Evolutionary conservation across 2,329 filamentous ascomycete genomes (phyloP).

Genomic region (Endocalyx cinctus): DNA sequence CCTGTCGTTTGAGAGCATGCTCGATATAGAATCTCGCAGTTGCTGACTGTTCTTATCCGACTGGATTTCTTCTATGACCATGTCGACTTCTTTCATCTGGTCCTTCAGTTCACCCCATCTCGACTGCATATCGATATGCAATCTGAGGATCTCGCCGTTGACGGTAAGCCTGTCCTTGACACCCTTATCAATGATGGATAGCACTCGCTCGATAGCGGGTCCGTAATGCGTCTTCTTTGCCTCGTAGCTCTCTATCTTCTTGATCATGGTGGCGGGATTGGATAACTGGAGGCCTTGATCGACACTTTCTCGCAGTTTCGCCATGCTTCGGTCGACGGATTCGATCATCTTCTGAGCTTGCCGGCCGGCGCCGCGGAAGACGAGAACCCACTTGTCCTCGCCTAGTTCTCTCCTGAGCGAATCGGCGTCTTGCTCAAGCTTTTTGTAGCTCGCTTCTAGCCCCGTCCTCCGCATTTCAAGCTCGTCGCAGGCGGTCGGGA

Average conservation of each 20-base stretch:
- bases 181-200: constrained; percentile 93
- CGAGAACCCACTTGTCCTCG: constrained; percentile 92
- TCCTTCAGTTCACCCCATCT: constrained; percentile 73
- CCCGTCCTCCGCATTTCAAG: constrained; percentile 68
- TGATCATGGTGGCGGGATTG: constrained; percentile 64
- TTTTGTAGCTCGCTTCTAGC: constrained; percentile 82
- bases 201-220: constrained; percentile 83
- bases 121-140: constrained; percentile 81
- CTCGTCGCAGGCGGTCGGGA: constrained; percentile 88
- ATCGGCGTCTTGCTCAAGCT: constrained; percentile 85
- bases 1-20: constrained; percentile 78
- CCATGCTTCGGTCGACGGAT: constrained; percentile 82
- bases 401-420: constrained; percentile 83
- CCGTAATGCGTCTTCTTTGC: constrained; percentile 93
- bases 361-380: constrained; percentile 87
- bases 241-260: constrained; percentile 90
- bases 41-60: constrained; percentile 62
- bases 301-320: constrained; percentile 75
- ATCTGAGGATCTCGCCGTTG: constrained; percentile 86
- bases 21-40: constrained; percentile 87
- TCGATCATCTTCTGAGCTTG: constrained; percentile 97
- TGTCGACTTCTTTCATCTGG: constrained; percentile 74
- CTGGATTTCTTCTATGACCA: constrained; percentile 68
- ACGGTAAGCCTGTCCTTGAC: constrained; percentile 92
- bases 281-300: constrained; percentile 70